Conservation (phyloP, 164 flowering plant genomes). For the Aristolochia californica region DNA sequence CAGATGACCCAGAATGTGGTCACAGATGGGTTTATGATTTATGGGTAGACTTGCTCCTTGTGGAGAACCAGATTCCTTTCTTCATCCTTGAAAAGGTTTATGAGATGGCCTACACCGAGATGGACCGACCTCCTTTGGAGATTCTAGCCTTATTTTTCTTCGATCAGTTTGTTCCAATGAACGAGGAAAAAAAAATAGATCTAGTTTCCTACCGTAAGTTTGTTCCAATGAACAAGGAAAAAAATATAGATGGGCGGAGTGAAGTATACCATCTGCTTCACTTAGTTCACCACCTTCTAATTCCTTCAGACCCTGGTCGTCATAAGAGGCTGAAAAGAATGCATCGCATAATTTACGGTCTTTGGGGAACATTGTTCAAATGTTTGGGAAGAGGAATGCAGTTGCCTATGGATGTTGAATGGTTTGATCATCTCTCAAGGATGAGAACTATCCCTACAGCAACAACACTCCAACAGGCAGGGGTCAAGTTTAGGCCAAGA, state of each 20-base stretch:
- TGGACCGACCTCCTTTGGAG: not conserved
- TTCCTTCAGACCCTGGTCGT: not conserved
- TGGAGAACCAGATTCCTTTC: conserved; percentile 9
- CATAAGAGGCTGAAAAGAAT: not conserved
- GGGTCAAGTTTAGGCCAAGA: conserved; percentile 1
- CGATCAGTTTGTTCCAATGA: not conserved
- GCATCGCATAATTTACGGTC: not conserved
- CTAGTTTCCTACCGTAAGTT: too few relatives aligned
- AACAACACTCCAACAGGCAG: conserved; percentile 3
- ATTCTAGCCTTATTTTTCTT: not conserved
- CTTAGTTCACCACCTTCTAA: not conserved
- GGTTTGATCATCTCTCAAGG: not conserved
- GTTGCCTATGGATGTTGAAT: not conserved
- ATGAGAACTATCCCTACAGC: not conserved
- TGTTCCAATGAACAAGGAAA: not conserved
- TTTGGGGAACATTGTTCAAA: not conserved
- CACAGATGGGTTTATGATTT: not conserved
- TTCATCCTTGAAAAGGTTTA: conserved; percentile 1
- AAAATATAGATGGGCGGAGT: too few relatives aligned
- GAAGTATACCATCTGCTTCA: not conserved
- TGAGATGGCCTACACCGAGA: not conserved
- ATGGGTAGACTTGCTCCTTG: conserved; percentile 1
- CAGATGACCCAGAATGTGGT: not conserved
- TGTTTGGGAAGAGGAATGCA: not conserved
- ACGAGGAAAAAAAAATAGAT: not conserved